Evolutionary conservation across 257 asterid species (phyloP), one percentile per base, ranked within the genome.

Genomic region (Solanum tacnaense): DNA sequence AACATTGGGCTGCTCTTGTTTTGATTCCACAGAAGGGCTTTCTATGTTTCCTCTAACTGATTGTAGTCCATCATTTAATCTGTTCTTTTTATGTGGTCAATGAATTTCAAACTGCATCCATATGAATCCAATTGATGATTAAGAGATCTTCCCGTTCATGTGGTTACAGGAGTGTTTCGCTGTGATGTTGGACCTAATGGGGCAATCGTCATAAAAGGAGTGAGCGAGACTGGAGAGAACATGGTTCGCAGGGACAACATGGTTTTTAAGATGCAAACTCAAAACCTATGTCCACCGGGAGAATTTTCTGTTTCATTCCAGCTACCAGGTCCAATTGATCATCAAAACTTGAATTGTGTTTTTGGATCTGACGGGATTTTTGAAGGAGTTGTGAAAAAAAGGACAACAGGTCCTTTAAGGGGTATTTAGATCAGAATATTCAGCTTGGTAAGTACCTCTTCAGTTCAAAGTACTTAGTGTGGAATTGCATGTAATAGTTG

Each of bases 351-450:
- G 12, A 79, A 75, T 32, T 87, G 91, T 60, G 52, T 85, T n/a
- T 92, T 90, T 65, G 92, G 93, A 23, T 52, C 87, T 83, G 94
- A 92, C 58, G 94, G 93, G 29, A 87, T 91, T 87, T 90, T 92
- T 41, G 93, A 92, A 89, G 94, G 92, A 39, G 60, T 89, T 62
- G 93, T 90, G 68, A 88, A 92, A 92, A 88, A 89, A 67, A 71
- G 39, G 15, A 20, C 86, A 73, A 9, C 35, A 44, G 60, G 65
- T 34, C 67, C 81, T 13, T 85, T 68, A 71, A 82, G 60, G 70
- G 52, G 75, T 56, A 46, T 84, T 79, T 68, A 73, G 83, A 31
- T 46, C 62, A 78, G 16, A 25, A 44, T 31, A 13, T 2, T 34
- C 52, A 72, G 31, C 74, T 49, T 32, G 74, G 88, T 74, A 35